Evolutionary conservation across 2,329 filamentous ascomycete genomes (phyloP), one percentile per base, ranked within the genome.

Genomic region (Scortechinia acanthostroma): DNA sequence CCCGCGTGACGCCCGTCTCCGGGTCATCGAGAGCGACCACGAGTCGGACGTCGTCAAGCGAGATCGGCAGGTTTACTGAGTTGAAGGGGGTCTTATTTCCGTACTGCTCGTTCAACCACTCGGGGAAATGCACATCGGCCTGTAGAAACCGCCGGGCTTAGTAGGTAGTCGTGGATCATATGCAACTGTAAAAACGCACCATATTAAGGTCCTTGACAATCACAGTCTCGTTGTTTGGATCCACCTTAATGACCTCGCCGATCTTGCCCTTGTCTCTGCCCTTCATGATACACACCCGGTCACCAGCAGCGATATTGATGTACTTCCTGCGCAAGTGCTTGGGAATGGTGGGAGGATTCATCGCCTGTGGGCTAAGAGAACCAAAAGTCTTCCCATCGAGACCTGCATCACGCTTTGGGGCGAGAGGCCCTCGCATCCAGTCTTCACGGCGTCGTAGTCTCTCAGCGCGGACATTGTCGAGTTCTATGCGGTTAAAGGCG

Each of bases 181-280:
- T 33, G 21, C n/a, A 5, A 22, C n/a, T 3, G 16, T 5, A 6
- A 13, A 4, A 3, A 4, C 76, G 55, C 70, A 90, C 87, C 70
- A 75, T 70, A 57, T 85, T 81, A 48, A 82, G 53, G 20, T 73
- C 77, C 49, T 79, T 71, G 37, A 91, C 65, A n/a, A 65, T 70
- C 42, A 88, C 68, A 49, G 74, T 73, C 49, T 79, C 82, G 42
- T 64, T 68, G 10, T 73, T 62, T 3, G 57, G 49, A 51, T 79
- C 66, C 42, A 94, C 68, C 1, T 68, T 61, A 48, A 60, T 62
- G 40, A 97, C 77, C n/a, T 69, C 68, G 43, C 88, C 87, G 63
- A 98, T 93, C 68, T 84, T 88, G 55, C 90, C 90, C 68, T 83
- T 86, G 56, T 93, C 86, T 25, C 74, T 76, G 5, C 91, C 91